Evolutionary conservation across 352 stramenopile species (phyloP), one percentile per base, ranked within the genome.

Genomic region (Phytophthora pinifolia): DNA sequence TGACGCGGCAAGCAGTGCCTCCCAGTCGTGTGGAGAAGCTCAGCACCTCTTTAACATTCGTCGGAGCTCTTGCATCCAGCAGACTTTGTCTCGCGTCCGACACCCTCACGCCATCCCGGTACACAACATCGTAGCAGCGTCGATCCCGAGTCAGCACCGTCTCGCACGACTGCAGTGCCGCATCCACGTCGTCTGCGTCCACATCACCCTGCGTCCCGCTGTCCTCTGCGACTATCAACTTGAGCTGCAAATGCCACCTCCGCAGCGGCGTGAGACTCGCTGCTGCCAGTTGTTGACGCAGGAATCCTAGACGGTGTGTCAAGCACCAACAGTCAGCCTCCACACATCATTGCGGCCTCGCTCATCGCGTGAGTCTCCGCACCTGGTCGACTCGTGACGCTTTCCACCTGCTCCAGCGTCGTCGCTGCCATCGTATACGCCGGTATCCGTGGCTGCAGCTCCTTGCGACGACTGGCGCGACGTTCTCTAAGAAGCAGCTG

Each of bases 91-190:
- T 44, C 15, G 68, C 48, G 50, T 87, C 74, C 4, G 48, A 44
- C 1, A 75, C 52, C 4, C 61, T 49, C 10, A 25, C 34, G 6
- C 67, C 51, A 31, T 57, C 42, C 13, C 70, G 54, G 42, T 84
- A 89, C 4, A 59, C 39, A 2, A 84, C 44, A 35, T 90, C 79
- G 18, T 70, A 85, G 51, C 74, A 86, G 18, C 29, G 41, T 14
- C 54, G 33, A 18, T 86, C 64, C 8, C 29, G 38, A 6, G 15
- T 12, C 22, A 79, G 48, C 20, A 35, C 27, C 9, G 12, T 17
- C 9, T 70, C 53, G 2, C 57, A 49, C 9, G 35, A 35, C 22
- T 48, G 12, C n/a, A 68, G 34, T 33, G 49, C 45, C 10, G 30
- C 22, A 13, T 57, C 57, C 15, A 59, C 15, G 9, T 62, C 38